Percentiles rank a stretch among this genome's conserved stretches.
Evolutionary conservation across 495 filamentous ascomycete genomes (phyloP).

Genomic region (Penicillium ucsense): DNA sequence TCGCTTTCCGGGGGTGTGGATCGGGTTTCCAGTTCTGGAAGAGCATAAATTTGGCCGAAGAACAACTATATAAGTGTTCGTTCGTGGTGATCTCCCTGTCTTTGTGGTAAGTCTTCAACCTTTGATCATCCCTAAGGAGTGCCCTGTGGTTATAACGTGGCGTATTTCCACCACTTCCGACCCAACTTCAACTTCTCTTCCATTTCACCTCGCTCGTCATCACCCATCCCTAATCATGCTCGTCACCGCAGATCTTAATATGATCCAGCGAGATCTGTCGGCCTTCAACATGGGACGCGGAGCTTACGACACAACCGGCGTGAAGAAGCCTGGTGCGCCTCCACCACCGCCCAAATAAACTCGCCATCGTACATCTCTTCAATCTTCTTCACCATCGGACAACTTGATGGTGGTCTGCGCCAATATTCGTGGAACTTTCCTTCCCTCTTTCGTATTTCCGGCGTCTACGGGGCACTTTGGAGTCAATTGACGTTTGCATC

Average conservation of each 20-base stretch:
- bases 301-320: conserved; percentile 50
- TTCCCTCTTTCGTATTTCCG: background rate
- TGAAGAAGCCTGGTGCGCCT: conserved; percentile 47
- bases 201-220: background rate
- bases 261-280: conserved; percentile 41
- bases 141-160: conserved; percentile 5
- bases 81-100: conserved; percentile 11
- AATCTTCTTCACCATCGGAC: conserved; percentile 8
- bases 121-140: conserved; percentile 13
- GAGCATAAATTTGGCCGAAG: conserved; percentile 4
- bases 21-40: conserved; percentile 13
- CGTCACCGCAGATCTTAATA: conserved; percentile 29
- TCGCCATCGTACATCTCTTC: background rate
- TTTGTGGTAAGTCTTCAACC: conserved; percentile 14
- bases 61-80: conserved; percentile 19
- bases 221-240: conserved; percentile 23
- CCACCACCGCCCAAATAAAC: conserved; percentile 32
- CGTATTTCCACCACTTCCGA: background rate
- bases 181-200: background rate
- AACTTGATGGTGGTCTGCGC: too few relatives aligned
- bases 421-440: conserved; percentile 8
- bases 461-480: too few relatives aligned
- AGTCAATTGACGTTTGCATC: conserved; percentile 15
- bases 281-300: conserved; percentile 50
- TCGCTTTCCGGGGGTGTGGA: conserved; percentile 14